A percentile compares a stretch with the other conserved stretches of the same genome.
These are phyloP conservation scores for Antrodiella citrinella DNA, from an alignment of 768 basidiomycete species.

Conservation along the genomic window DNA sequence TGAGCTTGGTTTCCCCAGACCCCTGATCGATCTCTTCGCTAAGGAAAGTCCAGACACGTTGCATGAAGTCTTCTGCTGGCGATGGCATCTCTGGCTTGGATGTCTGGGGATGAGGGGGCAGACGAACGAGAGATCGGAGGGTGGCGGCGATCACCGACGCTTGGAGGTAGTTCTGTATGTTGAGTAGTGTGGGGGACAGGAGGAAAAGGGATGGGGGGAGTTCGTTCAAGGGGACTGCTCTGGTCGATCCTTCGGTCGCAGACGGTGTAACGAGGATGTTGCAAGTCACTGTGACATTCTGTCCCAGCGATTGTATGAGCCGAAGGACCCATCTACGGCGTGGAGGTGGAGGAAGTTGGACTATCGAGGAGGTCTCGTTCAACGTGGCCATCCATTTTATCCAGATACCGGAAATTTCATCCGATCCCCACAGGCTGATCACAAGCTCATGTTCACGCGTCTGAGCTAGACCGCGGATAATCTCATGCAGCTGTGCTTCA, in stretches of 20 bases:
- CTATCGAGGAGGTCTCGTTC: conserved; percentile 3
- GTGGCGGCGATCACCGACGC: conserved; percentile 60
- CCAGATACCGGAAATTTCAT: conserved; percentile 22
- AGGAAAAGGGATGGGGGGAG: conserved; percentile 67
- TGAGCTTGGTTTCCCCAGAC: conserved; percentile 41
- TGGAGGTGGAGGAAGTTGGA: background rate
- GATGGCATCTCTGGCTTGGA: background rate
- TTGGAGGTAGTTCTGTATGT: conserved; percentile 63
- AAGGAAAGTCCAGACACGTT: conserved; percentile 60
- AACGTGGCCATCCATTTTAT: conserved; percentile 14
- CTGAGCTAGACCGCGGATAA: conserved; percentile 47
- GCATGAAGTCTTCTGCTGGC: conserved; percentile 36
- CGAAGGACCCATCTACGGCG: conserved; percentile 14
- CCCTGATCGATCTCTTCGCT: conserved; percentile 42
- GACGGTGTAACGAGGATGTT: conserved; percentile 10
- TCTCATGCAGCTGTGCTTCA: conserved; percentile 45
- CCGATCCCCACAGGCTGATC: conserved; percentile 39
- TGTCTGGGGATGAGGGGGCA: conserved; percentile 19
- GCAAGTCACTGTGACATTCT: conserved; percentile 17
- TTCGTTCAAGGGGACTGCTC: conserved; percentile 24
- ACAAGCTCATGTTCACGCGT: conserved; percentile 46
- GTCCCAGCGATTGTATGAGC: conserved; percentile 18
- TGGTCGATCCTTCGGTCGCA: background rate
- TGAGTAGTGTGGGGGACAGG: conserved; percentile 41
- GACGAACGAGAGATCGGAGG: conserved; percentile 46